Conservation (phyloP, 2,329 filamentous ascomycete genomes). For the Curvularia eragrostidis region DNA sequence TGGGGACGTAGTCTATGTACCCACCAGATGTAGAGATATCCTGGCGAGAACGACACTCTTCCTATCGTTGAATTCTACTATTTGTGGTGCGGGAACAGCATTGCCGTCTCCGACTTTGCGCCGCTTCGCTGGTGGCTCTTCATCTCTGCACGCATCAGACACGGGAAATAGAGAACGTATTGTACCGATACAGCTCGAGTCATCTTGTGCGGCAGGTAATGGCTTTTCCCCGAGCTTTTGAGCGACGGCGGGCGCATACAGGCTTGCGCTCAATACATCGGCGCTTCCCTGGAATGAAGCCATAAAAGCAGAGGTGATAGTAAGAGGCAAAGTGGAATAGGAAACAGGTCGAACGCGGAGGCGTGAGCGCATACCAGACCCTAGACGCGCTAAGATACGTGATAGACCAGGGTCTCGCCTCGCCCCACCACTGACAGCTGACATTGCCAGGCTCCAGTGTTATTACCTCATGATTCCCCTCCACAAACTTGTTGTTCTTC, state of each 20-base stretch:
- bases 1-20: conserved; percentile 7
- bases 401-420: conserved; percentile 10
- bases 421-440: conserved; percentile 7
- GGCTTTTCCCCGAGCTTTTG: not conserved
- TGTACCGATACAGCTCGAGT: conserved; percentile 17
- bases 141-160: conserved; percentile 3
- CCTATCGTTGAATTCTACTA: conserved; percentile 18
- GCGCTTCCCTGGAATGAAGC: conserved; percentile 26
- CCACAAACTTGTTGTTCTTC: not conserved
- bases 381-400: conserved; percentile 32
- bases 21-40: conserved; percentile 37
- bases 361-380: conserved; percentile 12
- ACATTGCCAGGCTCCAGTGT: not conserved
- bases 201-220: conserved; percentile 18
- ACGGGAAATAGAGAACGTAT: conserved; percentile 28
- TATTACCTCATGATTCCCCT: not conserved
- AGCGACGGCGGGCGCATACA: not conserved
- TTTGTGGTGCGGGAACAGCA: conserved; percentile 1
- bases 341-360: conserved; percentile 16
- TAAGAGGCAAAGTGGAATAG: conserved; percentile 2
- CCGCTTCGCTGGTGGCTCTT: conserved; percentile 36
- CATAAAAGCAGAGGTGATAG: conserved; percentile 21
- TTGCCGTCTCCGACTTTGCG: conserved; percentile 31
- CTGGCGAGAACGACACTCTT: conserved; percentile 42
- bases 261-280: conserved; percentile 19